Conservation (phyloP, 441 rosid genomes). For the Manihot esculenta region DNA sequence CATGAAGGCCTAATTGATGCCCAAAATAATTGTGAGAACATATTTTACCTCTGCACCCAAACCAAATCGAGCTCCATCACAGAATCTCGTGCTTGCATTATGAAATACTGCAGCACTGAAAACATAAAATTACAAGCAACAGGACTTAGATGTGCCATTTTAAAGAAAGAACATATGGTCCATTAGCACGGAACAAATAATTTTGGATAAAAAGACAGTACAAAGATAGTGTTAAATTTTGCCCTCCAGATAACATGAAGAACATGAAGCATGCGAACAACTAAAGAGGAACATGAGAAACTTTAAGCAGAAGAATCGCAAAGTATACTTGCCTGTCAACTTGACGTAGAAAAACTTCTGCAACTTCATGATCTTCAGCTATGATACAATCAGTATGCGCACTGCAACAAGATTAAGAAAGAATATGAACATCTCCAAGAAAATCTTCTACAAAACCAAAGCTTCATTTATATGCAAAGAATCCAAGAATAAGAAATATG, state of each 20-base stretch:
- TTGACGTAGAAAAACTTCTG: conserved; percentile 67
- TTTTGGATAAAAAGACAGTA: no score
- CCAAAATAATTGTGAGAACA: conserved; percentile 1
- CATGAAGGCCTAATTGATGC: conserved; percentile 6
- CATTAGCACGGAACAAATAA: not conserved
- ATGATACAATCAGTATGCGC: conserved; percentile 94
- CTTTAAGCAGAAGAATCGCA: not conserved
- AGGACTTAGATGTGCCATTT: not conserved
- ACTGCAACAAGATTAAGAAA: conserved; percentile 43
- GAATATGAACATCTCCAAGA: not conserved
- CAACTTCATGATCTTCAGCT: conserved; percentile 70
- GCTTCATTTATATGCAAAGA: not conserved
- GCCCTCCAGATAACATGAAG: no score
- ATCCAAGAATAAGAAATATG: not conserved
- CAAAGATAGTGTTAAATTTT: no score
- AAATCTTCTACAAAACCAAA: not conserved
- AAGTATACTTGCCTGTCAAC: conserved; percentile 69
- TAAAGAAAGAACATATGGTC: not conserved
- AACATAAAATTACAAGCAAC: conserved; percentile 7
- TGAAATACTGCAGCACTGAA: conserved; percentile 98
- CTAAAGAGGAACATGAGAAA: not conserved
- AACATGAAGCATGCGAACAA: not conserved
- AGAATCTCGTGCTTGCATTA: conserved; percentile 95
- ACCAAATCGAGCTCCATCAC: conserved; percentile 95
- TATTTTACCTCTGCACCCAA: conserved; percentile 97